Base-by-base conservation (phyloP, 23 red algal species). In the Gracilaria gracilis region DNA sequence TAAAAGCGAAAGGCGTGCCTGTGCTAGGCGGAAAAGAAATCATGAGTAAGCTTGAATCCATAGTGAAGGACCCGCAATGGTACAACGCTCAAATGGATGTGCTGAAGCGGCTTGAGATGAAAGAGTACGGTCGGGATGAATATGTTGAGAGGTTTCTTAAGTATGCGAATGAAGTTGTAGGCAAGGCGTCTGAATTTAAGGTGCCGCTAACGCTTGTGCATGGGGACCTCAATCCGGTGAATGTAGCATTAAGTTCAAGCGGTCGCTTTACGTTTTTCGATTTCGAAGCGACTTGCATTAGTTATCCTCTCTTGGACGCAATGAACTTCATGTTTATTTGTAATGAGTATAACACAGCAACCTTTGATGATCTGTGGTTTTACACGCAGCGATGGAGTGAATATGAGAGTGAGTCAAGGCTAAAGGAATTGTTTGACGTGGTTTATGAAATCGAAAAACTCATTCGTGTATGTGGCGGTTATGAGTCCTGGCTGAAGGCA, bases 361-460 rank as follows among this genome's bases (percentile, higher is more conserved):
- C 42, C 0, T 77, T 77, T 77, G 72, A 77, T 46, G 46, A 77
- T 27, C 32, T 77, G 72, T 77, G 72, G 72, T 77, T 77, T 77
- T 77, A 77, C 72, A 51, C 46, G 15, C 38, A 25, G 21, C 40
- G 72, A 50, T 77, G 38, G 72, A 28, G 24, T 25, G 36, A 77
- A 32, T 50, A 49, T 17, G 72, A 77, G 46, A 49, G 72, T 31
- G 72, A 49, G 27, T 34, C 40, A 27, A 77, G 72, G 20, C 46
- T 77, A 28, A 77, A 50, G 39, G 40, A 77, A 25, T 27, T 51
- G 15, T 51, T 46, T 50, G 46, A 77, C 0, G 23, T 50, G 9
- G 46, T 77, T 9, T 25, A 40, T 50, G 72, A 51, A 77, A 34
- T 77, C 39, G 72, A 51, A 37, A 77, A 77, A 16, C 72, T 77